Base-by-base conservation (phyloP, 1,284 basidiomycete species). In the Ustilago vetiveriae region DNA sequence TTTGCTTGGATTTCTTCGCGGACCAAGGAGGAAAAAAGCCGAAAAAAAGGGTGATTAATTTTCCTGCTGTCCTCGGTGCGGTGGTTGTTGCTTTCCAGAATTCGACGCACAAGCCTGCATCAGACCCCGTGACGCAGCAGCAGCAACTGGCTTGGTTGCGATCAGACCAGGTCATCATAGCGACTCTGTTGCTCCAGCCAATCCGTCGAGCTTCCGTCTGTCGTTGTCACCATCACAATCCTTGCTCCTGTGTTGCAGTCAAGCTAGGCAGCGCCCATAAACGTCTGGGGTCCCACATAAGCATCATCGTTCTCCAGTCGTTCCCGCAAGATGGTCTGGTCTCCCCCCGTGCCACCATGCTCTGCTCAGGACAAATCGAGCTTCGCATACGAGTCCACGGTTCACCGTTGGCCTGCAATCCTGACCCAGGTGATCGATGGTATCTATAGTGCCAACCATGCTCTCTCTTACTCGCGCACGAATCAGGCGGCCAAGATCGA, bases 321-420 rank as follows among this genome's bases (percentile, higher is more conserved):
- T 26, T 9, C 22, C 13, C n/a, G 8, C 36, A 59, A 22, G 26
- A 68, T 71, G 68, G 57, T 60, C 29, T 73, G 71, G 71, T 57
- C 58, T 40, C 71, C 71, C 16, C 49, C 64, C n/a, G 66, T 70
- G 11, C 35, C 60, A 9, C 71, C 47, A 1, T 45, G 43, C 22
- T 73, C 71, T 23, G 71, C 71, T 23, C 29, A 60, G 47, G 71
- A 73, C 65, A 73, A 73, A 60, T 46, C 62, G 45, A 65, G 76
- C 84, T 82, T 80, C 55, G 90, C 88, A 45, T 88, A 86, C 62
- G 85, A 86, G 42, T 88, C 87, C 3, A 85, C 88, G 8, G 72
- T 85, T 48, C 85, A 86, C 81, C 86, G 92, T 56, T 98, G 95
- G 95, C 95, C 95, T 1, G 86, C 90, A 27, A 97, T 95, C 72